Base-by-base conservation (phyloP, 495 filamentous ascomycete species). In the Hypoxylon cercidicola region DNA sequence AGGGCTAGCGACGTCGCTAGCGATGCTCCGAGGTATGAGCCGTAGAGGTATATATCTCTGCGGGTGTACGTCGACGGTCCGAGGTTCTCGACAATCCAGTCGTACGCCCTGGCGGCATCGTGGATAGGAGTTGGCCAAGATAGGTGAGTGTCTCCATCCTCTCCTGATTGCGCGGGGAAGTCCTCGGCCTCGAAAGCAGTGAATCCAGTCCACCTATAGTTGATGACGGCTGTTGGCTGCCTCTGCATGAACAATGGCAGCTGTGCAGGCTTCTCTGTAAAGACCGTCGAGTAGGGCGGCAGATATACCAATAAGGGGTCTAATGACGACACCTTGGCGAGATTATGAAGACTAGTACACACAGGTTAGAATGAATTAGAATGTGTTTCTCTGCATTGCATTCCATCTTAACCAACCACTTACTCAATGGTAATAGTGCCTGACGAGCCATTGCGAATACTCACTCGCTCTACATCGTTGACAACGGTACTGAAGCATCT, bases 101-200 rank as follows among this genome's bases (percentile, higher is more conserved):
- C 62, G 65, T 83, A 84, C 28, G 77, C 82, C 58, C 69, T 78
- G 23, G 68, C 56, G 5, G 74, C 67, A 57, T 86, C 83, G 64
- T 84, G 81, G 49, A 84, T 63, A 10, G 83, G 81, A 11, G 70
- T 65, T 9, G 83, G 83, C 81, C 81, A 83, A 47, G 67, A 40
- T 4, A 73, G 51, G 32, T 69, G 60, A 50, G 45, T 54, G 12
- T n/a, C 20, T 30, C 44, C 50, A 44, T 70, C 50, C 47, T 51
- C 30, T 52, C 19, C 37, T 2, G 34, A 18, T 35, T 40, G 7
- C 19, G 55, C 51, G 9, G 56, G 11, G 0, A 34, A 39, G 5
- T 40, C 35, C n/a, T 41, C 56, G 2, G 53, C 25, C 18, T 44
- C 2, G 20, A 47, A 60, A 20, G 43, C 59, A 34, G 12, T 5